These are phyloP conservation scores for Mucor piriformis DNA, from an alignment of 371 early-diverging fungal species.

Conservation along the genomic window DNA sequence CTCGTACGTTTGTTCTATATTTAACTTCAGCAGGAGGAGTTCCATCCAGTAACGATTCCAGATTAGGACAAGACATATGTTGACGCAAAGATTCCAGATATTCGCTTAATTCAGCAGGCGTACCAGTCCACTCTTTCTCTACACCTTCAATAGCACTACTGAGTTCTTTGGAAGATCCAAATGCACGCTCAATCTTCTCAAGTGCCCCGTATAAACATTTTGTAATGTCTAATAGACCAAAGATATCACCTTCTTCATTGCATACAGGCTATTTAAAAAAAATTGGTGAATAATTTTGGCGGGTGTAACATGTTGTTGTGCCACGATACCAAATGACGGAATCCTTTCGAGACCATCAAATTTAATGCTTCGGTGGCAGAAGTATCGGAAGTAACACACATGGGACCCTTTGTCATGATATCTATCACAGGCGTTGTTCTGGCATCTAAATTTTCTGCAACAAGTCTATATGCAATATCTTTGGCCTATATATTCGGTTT, in stretches of 20 bases:
- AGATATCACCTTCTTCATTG: slow-evolving; percentile 83
- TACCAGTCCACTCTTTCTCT: slow-evolving; percentile 69
- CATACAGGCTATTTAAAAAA: slow-evolving; percentile 51
- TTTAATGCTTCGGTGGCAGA: slow-evolving; percentile 92
- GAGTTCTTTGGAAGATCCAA: slow-evolving; percentile 77
- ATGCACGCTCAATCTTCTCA: slow-evolving; percentile 89
- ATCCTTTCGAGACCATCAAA: slow-evolving; percentile 91
- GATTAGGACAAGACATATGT: slow-evolving; percentile 87
- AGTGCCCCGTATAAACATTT: slow-evolving; percentile 92
- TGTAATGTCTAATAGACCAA: slow-evolving; percentile 92
- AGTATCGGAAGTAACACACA: slow-evolving; percentile 82
- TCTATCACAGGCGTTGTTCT: slow-evolving; percentile 75
- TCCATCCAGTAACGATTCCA: slow-evolving; percentile 77
- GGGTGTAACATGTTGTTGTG: neutral
- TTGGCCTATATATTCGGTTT: slow-evolving; percentile 36
- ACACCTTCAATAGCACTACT: slow-evolving; percentile 89
- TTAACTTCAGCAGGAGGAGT: slow-evolving; percentile 76
- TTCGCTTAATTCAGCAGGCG: slow-evolving; percentile 53
- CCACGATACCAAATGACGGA: slow-evolving; percentile 82
- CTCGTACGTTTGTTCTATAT: slow-evolving; percentile 82
- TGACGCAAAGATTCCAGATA: slow-evolving; percentile 76
- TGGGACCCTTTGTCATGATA: slow-evolving; percentile 92
- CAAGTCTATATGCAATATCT: slow-evolving; percentile 53
- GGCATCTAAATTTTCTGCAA: slow-evolving; percentile 51
- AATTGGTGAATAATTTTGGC: neutral